Evolutionary conservation across 2,329 filamentous ascomycete genomes (phyloP).

Genomic region (Aquanectria penicillioides): DNA sequence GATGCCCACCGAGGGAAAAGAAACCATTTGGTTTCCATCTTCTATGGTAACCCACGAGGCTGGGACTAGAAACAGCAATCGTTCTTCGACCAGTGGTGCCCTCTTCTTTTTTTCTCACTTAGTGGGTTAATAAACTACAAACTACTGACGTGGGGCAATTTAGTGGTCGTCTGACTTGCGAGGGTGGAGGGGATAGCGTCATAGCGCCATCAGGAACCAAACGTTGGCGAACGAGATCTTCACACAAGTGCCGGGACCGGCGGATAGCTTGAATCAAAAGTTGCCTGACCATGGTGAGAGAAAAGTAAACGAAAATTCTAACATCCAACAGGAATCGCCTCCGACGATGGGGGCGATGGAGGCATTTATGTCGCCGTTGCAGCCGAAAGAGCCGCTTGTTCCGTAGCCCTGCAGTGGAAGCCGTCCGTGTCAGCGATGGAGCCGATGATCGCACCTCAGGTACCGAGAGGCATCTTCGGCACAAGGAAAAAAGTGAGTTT

Average conservation of each 20-base stretch:
- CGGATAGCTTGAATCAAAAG: not conserved
- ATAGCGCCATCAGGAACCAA: constrained; percentile 6
- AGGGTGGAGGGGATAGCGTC: constrained; percentile 12
- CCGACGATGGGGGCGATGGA: constrained; percentile 10
- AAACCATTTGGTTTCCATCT: too few relatives aligned
- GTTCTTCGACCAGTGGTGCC: too few relatives aligned
- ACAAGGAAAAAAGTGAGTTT: not conserved
- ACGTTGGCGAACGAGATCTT: constrained; percentile 10
- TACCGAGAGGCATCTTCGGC: not conserved
- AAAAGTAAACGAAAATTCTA: not conserved
- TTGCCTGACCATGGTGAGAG: constrained; percentile 5
- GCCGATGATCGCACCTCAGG: not conserved
- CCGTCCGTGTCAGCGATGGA: too few relatives aligned
- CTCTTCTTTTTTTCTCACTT: too few relatives aligned
- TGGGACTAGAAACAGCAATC: too few relatives aligned
- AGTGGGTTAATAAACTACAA: too few relatives aligned
- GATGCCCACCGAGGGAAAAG: too few relatives aligned
- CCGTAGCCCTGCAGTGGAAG: not conserved
- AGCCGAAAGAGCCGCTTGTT: constrained; percentile 24
- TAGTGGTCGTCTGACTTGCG: constrained; percentile 15
- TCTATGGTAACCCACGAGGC: too few relatives aligned
- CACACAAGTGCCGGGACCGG: constrained; percentile 15
- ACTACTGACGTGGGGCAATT: not conserved
- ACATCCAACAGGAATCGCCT: not conserved
- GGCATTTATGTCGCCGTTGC: constrained; percentile 23